A percentile compares a stretch with the other conserved stretches of the same genome.
These are phyloP conservation scores for Quercus wislizeni DNA, from an alignment of 306 rosid genomes.

Conservation along the genomic window DNA sequence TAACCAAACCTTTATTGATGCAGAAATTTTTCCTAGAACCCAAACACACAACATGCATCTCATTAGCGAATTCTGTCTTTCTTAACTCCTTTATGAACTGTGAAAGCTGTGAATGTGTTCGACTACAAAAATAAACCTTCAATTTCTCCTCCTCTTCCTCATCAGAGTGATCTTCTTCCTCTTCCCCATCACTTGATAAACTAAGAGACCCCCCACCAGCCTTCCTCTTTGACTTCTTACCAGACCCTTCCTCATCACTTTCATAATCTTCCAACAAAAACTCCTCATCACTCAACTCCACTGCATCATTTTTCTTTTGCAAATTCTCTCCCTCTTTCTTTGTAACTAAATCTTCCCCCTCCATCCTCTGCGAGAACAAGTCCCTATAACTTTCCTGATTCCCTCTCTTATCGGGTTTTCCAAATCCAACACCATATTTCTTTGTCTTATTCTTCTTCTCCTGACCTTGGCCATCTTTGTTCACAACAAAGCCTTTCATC, in stretches of 20 bases:
- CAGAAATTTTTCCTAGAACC: slow-evolving; percentile 91
- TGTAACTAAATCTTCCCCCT: slow-evolving; percentile 24
- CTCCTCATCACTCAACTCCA: slow-evolving; percentile 57
- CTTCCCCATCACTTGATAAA: slow-evolving; percentile 75
- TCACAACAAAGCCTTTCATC: slow-evolving; percentile 60
- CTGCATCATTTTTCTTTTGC: slow-evolving; percentile 26
- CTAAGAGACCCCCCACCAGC: slow-evolving; percentile 27
- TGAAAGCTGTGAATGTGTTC: slow-evolving; percentile 95
- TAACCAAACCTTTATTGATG: slow-evolving; percentile 67
- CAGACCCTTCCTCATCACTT: slow-evolving; percentile 64
- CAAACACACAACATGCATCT: slow-evolving; percentile 65
- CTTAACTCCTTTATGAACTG: slow-evolving; percentile 81
- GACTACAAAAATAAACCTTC: slow-evolving; percentile 81
- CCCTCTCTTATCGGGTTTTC: slow-evolving; percentile 32
- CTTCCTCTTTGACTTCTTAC: slow-evolving; percentile 60
- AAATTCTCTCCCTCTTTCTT: slow-evolving; percentile 28
- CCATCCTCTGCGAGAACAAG: slow-evolving; percentile 20
- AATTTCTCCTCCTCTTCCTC: slow-evolving; percentile 47
- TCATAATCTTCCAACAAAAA: slow-evolving; percentile 79
- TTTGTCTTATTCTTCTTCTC: slow-evolving; percentile 40
- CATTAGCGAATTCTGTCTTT: slow-evolving; percentile 65
- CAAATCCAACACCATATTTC: slow-evolving; percentile 26
- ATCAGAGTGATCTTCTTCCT: slow-evolving; percentile 37
- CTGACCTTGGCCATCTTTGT: slow-evolving; percentile 32
- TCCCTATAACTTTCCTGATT: slow-evolving; percentile 23